Evolutionary conservation across 208 protist species (phyloP), one percentile per base, ranked within the genome.

Genomic region (Leishmania guyanensis): DNA sequence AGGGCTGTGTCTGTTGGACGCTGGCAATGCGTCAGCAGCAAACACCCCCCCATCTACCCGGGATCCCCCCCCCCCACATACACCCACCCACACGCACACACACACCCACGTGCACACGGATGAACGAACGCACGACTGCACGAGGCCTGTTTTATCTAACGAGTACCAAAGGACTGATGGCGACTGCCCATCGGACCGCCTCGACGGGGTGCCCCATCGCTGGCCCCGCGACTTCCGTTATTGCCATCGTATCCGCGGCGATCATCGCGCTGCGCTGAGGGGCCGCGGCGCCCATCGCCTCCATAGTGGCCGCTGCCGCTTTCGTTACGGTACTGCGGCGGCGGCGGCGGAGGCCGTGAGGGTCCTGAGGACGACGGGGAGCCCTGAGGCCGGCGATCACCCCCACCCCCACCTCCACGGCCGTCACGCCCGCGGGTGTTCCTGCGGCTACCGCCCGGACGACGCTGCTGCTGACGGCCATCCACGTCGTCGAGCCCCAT

Each of bases 401-500:
- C 71, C 43, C 74, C 56, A 50, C 74, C 68, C 6, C 68, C 39
- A 26, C 68, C 43, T 0, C 68, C 68, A 72, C 65, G 36, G 9
- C 33, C 84, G 58, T 82, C 71, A 33, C 88, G 79, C 62, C 86
- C 75, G 6, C 89, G 56, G 43, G 10, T 66, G 56, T 39, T 36
- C 10, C 81, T 54, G 14, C 72, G 58, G 76, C 70, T 71, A 16
- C 68, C 69, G 51, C 82, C 79, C 10, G 74, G 65, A 6, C 82
- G 66, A 6, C 77, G 77, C 36, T 77, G 78, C 20, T 69, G 56
- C 50, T 22, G 22, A 9, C 9, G 48, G 22, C 46, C 20, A 26
- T 53, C 77, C 6, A 46, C 56, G 1, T 82, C 76, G 29, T 83
- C 77, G 0, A 96, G 80, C 6, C 93, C 93, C 79, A 97, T 84